Evolutionary conservation across 177 flowering plant genomes (phyloP).

Genomic region (Telopea speciosissima): DNA sequence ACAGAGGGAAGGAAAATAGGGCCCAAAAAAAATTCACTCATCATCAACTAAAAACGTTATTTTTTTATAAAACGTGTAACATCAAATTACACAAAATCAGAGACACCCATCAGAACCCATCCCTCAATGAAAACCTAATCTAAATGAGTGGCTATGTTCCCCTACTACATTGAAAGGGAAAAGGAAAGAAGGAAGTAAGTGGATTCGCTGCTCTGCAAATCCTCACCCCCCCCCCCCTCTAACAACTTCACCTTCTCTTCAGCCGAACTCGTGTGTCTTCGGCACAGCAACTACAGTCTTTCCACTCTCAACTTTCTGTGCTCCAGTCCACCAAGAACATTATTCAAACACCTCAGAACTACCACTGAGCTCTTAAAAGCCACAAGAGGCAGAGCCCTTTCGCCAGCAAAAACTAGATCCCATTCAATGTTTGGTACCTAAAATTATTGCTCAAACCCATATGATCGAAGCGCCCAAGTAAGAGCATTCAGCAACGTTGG

Average conservation of each 20-base stretch:
- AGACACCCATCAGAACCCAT: not conserved
- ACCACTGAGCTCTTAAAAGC: not conserved
- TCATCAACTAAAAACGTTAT: not conserved
- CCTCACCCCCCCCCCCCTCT: not conserved
- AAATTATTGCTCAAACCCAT: slow-evolving; percentile 2
- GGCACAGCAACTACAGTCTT: not conserved
- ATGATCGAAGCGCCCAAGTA: slow-evolving; percentile 1
- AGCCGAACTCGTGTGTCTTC: not conserved
- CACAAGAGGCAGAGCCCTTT: not conserved
- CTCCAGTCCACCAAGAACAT: slow-evolving; percentile 1
- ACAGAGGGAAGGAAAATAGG: too few relatives aligned
- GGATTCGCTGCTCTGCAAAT: not conserved
- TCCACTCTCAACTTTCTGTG: not conserved
- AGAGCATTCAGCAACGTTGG: not conserved
- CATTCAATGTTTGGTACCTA: not conserved
- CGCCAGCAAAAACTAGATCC: not conserved
- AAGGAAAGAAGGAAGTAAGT: not conserved
- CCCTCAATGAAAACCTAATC: not conserved
- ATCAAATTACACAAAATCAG: not conserved
- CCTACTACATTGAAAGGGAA: not conserved
- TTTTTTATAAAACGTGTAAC: too few relatives aligned
- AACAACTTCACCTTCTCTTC: slow-evolving; percentile 1
- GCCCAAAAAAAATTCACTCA: not conserved
- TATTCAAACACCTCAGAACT: slow-evolving; percentile 1
- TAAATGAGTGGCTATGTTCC: not conserved